These are phyloP conservation scores for Colletotrichum eleusines DNA, from an alignment of 2,329 filamentous ascomycete species.

Conservation along the genomic window DNA sequence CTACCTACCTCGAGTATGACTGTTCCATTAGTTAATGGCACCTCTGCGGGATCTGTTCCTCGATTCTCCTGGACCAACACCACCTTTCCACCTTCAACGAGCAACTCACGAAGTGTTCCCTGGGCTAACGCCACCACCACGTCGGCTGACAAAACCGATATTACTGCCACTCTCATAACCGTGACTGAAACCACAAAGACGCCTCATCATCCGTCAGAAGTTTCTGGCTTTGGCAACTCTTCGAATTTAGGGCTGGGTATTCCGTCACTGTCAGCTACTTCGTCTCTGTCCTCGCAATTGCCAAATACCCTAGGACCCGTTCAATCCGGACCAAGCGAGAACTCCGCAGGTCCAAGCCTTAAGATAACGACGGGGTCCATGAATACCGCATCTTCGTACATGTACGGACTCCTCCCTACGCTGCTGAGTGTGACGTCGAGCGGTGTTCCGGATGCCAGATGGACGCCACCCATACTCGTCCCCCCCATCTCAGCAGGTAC, in stretches of 20 bases:
- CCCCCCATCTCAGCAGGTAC: neutral
- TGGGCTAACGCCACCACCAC: neutral
- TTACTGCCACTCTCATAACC: neutral
- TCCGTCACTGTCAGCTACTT: neutral
- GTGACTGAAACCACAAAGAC: neutral
- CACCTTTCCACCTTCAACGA: neutral
- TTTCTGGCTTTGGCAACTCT: too few species aligned
- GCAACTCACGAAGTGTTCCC: neutral
- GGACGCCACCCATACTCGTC: neutral
- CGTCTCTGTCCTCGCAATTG: too few species aligned
- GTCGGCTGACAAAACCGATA: neutral
- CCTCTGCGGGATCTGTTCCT: neutral
- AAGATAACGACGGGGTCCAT: neutral
- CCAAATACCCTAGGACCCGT: neutral
- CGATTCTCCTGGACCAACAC: neutral
- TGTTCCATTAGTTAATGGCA: neutral
- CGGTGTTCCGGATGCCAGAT: neutral
- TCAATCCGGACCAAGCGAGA: neutral
- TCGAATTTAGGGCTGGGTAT: neutral
- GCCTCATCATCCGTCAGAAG: neutral
- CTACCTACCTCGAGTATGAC: neutral
- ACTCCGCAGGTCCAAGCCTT: neutral
- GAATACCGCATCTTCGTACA: neutral
- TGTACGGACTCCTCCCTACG: neutral
- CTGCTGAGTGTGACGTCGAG: neutral